phyloP scores from a whole-genome alignment of 257 asterid species.

The Penstemon newberryi region DNA sequence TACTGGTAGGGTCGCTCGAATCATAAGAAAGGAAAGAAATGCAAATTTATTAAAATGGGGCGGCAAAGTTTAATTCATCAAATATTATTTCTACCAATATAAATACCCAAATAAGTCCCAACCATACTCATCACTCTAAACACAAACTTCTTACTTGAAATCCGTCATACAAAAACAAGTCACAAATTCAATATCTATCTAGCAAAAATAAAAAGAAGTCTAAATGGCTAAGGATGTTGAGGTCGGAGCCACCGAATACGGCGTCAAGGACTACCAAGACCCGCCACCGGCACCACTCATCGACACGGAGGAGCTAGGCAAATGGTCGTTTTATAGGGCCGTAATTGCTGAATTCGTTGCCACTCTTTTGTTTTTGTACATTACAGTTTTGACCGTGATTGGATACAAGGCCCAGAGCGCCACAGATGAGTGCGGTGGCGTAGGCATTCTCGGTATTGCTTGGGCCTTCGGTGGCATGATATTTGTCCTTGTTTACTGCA shows the following conservation, averaged over 20 bases:
- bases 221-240: slow-evolving; percentile 58
- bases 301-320: no score
- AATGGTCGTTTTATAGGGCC: no score
- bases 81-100: slow-evolving; percentile 22
- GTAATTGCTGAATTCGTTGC: slow-evolving; percentile 72
- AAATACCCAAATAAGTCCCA: slow-evolving; percentile 40
- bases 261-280: slow-evolving; percentile 53
- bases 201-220: neutral
- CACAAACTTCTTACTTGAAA: neutral
- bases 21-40: neutral
- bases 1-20: slow-evolving; percentile 24
- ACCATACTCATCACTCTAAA: slow-evolving; percentile 22
- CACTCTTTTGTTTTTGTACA: slow-evolving; percentile 61
- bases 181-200: no score
- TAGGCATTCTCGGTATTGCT: slow-evolving; percentile 77
- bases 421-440: slow-evolving; percentile 62
- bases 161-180: no score
- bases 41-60: slow-evolving; percentile 32
- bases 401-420: slow-evolving; percentile 67
- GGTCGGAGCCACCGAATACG: slow-evolving; percentile 46
- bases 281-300: no score
- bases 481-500: slow-evolving; percentile 76
- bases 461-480: slow-evolving; percentile 94
- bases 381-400: slow-evolving; percentile 68
- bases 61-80: slow-evolving; percentile 35